Evolutionary conservation across 495 filamentous ascomycete species (phyloP).

Genomic region (Collariella sp.): DNA sequence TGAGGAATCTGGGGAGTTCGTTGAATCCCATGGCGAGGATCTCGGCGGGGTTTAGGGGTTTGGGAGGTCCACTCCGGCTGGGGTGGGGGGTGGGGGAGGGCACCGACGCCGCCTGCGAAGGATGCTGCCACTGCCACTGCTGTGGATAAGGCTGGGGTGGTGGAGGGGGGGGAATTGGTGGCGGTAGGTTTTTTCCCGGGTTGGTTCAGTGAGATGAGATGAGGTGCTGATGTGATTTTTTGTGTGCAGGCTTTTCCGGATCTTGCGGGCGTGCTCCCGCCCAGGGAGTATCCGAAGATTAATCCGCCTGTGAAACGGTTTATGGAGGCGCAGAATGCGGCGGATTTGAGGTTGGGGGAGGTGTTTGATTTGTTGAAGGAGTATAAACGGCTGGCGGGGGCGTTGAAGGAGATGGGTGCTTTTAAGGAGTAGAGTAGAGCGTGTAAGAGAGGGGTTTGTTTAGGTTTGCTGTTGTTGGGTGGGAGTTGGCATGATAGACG

Average conservation of each 20-base stretch:
- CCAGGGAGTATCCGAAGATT: conserved; percentile 46
- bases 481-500: no score
- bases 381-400: conserved; percentile 72
- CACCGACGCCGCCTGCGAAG: conserved; percentile 20
- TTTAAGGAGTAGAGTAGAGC: conserved; percentile 37
- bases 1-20: conserved; percentile 74
- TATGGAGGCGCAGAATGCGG: conserved; percentile 66
- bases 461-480: no score
- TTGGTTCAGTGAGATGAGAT: background rate
- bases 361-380: conserved; percentile 74
- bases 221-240: background rate
- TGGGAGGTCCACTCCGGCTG: conserved; percentile 44
- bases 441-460: no score
- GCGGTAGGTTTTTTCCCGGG: conserved; percentile 32
- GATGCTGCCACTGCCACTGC: no score
- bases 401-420: conserved; percentile 52
- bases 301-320: conserved; percentile 72
- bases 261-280: conserved; percentile 42
- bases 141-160: conserved; percentile 6
- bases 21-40: conserved; percentile 80
- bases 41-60: conserved; percentile 60
- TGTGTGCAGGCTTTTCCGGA: conserved; percentile 51
- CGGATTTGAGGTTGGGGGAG: conserved; percentile 73
- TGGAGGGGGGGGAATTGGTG: conserved; percentile 43
- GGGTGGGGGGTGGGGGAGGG: conserved; percentile 11